Base-by-base conservation (phyloP, 1,139 yeast species). In the Petasospora fabianii region DNA sequence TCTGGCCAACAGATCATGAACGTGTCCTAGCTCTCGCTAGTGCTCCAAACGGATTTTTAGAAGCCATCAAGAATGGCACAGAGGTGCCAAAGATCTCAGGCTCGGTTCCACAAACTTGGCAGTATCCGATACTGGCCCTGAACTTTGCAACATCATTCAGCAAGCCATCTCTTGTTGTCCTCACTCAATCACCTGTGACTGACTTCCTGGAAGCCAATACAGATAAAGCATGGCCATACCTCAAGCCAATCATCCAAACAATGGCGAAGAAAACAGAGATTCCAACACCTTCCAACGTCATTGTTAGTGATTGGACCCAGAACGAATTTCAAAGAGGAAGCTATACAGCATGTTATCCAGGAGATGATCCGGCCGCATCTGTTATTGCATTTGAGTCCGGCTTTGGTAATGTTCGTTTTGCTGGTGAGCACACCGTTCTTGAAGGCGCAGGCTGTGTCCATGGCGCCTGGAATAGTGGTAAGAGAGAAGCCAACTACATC, bases 361-460 rank as follows among this genome's bases (percentile, higher is more conserved):
- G 77, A 11, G 88, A 85, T 55, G 85, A 80, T 50, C 85, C 88
- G 0, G 65, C 75, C 14, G 81, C 74, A 36, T 49, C 69, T 26
- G 67, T 79, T 4, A 59, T 80, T 6, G 74, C 80, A 6, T 66
- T 84, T 40, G 69, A 72, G 26, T 71, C 73, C 22, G 85, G 84
- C 0, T 68, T 66, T 31, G 84, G 79, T 27, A 56, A 59, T 1
- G 66, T 86, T 6, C 65, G 92, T 37, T 86, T 86, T 64, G 95
- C 95, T 0, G 96, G 96, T 11, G 96, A 86, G 58, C 95, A 84
- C 55, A 77, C 94, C 2, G 72, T 75, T 18, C 62, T 71, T 51
- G 86, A 82, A 44, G 95, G 95, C 6, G 79, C 82, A 26, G 96
- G 95, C 0, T 85, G 95, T 62, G 88, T 81, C 6, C 92, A 86